Base-by-base conservation (phyloP, 2,329 filamentous ascomycete species). In the Neonectria sp. region DNA sequence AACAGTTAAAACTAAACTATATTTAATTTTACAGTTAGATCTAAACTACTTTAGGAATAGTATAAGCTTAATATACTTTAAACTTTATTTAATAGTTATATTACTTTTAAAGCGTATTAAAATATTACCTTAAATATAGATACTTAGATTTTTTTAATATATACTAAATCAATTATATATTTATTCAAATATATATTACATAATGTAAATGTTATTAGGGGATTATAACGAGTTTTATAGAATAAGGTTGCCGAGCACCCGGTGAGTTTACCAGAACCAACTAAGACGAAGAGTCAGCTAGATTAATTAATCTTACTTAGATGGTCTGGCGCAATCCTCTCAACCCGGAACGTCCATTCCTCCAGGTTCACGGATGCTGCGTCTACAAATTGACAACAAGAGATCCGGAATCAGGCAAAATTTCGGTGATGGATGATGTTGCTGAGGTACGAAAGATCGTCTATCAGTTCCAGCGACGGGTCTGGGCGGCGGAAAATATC, bases 401-500 rank as follows among this genome's bases (percentile, higher is more conserved):
- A 27, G 55, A 63, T 12, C 60, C 60, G 1, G 40, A 56, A 21
- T 27, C 21, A 21, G 21, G 21, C 21, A 21, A 21, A 21, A 21
- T 63, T 4, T 51, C 45, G 9, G 46, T 63, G 12, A 63, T 63
- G 17, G 53, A 63, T 31, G 61, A 63, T 17, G 61, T 63, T n/a
- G 61, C 33, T n/a, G 25, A 58, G n/a, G 61, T 63, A 17, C 49
- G 77, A 51, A 66, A 65, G 5, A 78, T 77, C 8, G 76, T 75
- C 49, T 73, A 76, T 60, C 12, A 60, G 5, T 55, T 79, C 29
- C 75, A 77, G 67, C 75, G 71, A 24, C 73, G 68, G 46, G 67
- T 73, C 1, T 74, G 73, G 33, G 59, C 62, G 11, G 73, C 77
- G 7, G 73, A 79, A 51, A 73, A 78, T 57, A 73, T 80, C 3